A percentile compares a stretch with the other conserved stretches of the same genome.
phyloP scores from a whole-genome alignment of 1,284 basidiomycete species.

The Malassezia furfur region DNA sequence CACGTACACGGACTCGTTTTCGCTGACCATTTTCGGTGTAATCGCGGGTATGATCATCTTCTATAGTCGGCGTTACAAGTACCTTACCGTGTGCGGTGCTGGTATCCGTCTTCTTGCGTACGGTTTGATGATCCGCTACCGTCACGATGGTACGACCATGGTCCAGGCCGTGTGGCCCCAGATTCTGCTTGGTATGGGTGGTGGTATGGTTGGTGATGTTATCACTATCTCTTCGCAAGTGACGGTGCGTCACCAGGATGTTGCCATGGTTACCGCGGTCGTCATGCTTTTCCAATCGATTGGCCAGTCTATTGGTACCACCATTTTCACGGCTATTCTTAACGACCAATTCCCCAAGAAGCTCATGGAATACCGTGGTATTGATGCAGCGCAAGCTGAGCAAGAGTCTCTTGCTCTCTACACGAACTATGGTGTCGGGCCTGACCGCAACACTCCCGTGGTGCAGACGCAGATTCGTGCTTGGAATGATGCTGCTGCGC shows the following conservation, averaged over 20 bases:
- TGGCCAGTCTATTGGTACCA: conserved; percentile 38
- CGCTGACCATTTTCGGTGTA: conserved; percentile 43
- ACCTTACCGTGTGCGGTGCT: conserved; percentile 29
- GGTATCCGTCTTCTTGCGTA: conserved; percentile 38
- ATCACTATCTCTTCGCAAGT: conserved; percentile 43
- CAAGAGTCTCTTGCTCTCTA: background rate
- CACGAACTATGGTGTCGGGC: no score
- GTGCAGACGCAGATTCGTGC: conserved; percentile 14
- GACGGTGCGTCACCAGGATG: conserved; percentile 44
- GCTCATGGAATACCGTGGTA: background rate
- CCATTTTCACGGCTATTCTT: conserved; percentile 36
- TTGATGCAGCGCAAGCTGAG: background rate
- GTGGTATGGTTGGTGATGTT: conserved; percentile 40
- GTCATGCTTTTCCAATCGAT: conserved; percentile 41
- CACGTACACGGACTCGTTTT: conserved; percentile 35
- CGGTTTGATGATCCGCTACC: conserved; percentile 45
- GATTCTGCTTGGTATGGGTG: conserved; percentile 43
- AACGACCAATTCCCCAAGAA: conserved; percentile 18
- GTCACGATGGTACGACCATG: conserved; percentile 25
- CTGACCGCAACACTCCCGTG: background rate
- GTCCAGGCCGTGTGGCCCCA: conserved; percentile 43
- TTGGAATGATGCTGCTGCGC: conserved; percentile 37
- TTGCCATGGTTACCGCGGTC: conserved; percentile 46
- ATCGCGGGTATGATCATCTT: conserved; percentile 32
- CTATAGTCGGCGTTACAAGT: conserved; percentile 43